Evolutionary conservation across 441 rosid species (phyloP).

Genomic region (Bruguiera hainesii): DNA sequence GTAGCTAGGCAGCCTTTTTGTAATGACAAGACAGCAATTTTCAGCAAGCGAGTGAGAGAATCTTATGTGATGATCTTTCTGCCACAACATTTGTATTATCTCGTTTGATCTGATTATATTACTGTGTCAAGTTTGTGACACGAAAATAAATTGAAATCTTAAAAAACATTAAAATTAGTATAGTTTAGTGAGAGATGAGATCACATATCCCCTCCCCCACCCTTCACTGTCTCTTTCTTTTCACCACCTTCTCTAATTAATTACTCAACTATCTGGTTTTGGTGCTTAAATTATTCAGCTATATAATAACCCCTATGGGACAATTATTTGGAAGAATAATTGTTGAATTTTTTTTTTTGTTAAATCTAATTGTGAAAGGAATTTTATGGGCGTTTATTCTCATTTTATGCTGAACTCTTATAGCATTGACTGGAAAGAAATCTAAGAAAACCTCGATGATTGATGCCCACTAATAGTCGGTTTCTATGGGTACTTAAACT

Average conservation of each 20-base stretch:
- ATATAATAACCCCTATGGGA: too few species aligned
- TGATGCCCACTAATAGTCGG: not conserved
- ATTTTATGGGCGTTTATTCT: not conserved
- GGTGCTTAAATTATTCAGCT: too few species aligned
- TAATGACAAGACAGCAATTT: constrained; percentile 41
- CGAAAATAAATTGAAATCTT: too few species aligned
- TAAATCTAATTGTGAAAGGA: too few species aligned
- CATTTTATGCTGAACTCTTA: not conserved
- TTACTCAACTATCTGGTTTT: not conserved
- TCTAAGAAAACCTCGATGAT: not conserved
- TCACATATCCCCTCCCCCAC: not conserved
- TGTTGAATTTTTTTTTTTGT: too few species aligned
- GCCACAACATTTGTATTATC: constrained; percentile 9
- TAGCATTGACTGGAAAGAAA: not conserved
- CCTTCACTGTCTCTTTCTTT: not conserved
- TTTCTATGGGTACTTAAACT: too few species aligned
- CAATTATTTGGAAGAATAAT: too few species aligned
- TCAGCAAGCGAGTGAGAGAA: constrained; percentile 25
- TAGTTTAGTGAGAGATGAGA: constrained; percentile 1
- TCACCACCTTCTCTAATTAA: not conserved
- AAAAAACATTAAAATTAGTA: too few species aligned
- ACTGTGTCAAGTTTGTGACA: too few species aligned
- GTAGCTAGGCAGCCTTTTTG: constrained; percentile 23
- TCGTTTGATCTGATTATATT: constrained; percentile 1
- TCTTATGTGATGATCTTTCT: constrained; percentile 41